Percentiles rank a stretch among this genome's conserved stretches.
Evolutionary conservation across 768 basidiomycete species (phyloP).

Genomic region (Boletus coccyginus): DNA sequence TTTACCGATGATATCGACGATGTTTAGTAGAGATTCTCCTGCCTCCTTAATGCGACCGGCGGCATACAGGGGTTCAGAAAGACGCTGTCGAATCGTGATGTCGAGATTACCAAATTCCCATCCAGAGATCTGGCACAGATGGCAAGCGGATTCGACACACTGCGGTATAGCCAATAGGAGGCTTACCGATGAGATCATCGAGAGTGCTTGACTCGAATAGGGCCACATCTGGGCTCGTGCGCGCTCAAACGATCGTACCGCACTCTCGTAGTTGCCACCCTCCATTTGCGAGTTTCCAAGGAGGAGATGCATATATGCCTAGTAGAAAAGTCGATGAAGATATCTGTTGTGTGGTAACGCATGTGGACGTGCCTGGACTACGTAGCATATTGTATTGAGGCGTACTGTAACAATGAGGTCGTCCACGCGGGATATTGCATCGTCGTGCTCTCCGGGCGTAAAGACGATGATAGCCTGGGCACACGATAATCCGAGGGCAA

Average conservation of each 20-base stretch:
- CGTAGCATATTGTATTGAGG: neutral
- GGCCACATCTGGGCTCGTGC: neutral
- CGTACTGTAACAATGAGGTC: neutral
- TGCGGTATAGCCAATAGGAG: too few species aligned
- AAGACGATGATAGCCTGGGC: neutral
- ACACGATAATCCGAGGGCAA: neutral
- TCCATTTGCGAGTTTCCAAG: neutral
- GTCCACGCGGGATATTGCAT: neutral
- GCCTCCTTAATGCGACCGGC: too few species aligned
- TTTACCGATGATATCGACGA: neutral
- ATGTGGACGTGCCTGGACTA: neutral
- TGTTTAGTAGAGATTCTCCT: neutral
- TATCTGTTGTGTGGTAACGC: too few species aligned
- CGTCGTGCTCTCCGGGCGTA: neutral
- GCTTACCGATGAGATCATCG: neutral
- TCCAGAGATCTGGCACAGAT: too few species aligned
- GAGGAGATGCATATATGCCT: constrained; percentile 1
- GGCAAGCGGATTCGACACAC: too few species aligned
- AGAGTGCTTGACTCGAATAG: neutral
- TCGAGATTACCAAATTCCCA: too few species aligned
- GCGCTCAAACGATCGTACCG: neutral
- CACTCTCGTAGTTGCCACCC: neutral
- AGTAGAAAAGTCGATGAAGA: neutral
- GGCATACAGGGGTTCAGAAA: too few species aligned
- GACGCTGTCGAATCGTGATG: too few species aligned